These are phyloP conservation scores for Chlamydomonas sphaeroides DNA, from an alignment of 139 green algal genomes.

Conservation along the genomic window DNA sequence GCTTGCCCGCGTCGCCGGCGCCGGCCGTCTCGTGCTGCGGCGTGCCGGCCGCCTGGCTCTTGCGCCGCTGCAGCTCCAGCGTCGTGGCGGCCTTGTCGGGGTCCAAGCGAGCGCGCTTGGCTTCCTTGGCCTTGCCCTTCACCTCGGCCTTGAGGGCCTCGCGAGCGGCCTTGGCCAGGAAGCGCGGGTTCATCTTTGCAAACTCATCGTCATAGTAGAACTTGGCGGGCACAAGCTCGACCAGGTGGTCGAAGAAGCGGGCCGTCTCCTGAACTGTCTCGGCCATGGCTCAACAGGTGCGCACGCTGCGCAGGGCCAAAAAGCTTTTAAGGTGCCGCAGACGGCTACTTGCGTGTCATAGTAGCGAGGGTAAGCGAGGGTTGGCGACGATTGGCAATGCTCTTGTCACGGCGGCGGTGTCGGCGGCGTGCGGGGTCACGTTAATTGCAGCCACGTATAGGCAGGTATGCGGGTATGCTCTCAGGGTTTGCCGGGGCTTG, in stretches of 20 bases:
- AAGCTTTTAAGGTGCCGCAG: too few relatives aligned
- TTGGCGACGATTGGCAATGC: too few relatives aligned
- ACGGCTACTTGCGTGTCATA: too few relatives aligned
- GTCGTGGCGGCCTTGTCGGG: constrained; percentile 65
- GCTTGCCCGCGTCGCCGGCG: neutral
- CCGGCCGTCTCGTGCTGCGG: neutral
- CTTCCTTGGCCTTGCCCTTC: constrained; percentile 69
- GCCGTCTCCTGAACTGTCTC: constrained; percentile 19
- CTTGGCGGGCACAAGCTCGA: constrained; percentile 74
- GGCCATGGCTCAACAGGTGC: too few relatives aligned
- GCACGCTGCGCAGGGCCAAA: too few relatives aligned
- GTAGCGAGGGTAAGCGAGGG: too few relatives aligned
- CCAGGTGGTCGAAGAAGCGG: constrained; percentile 79
- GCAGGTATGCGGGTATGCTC: too few relatives aligned
- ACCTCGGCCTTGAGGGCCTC: constrained; percentile 63
- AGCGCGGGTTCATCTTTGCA: constrained; percentile 45
- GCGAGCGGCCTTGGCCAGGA: constrained; percentile 62
- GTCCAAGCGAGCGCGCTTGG: constrained; percentile 73
- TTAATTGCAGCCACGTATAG: too few relatives aligned
- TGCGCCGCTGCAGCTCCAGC: constrained; percentile 57
- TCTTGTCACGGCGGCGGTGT: too few relatives aligned
- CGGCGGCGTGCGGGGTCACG: too few relatives aligned
- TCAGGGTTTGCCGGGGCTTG: too few relatives aligned
- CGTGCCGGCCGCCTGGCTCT: constrained; percentile 19
- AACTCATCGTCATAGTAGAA: constrained; percentile 65